Evolutionary conservation across 208 protist species (phyloP).

Genomic region (Acanthamoeba royreba): DNA sequence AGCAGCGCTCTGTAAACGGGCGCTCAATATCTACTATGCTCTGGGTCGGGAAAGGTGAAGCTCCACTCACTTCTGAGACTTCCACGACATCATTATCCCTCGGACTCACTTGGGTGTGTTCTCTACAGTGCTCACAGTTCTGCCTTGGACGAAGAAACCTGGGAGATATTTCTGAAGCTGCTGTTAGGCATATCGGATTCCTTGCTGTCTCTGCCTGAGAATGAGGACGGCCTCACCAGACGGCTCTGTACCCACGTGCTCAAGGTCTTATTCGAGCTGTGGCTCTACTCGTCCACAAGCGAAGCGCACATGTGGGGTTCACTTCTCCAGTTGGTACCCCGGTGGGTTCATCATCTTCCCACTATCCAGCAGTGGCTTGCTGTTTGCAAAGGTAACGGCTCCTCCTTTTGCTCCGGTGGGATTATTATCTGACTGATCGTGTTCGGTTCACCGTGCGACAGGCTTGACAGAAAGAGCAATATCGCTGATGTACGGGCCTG

Average conservation of each 20-base stretch:
- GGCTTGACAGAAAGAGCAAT: slow-evolving; percentile 49
- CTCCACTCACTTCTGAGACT: not conserved
- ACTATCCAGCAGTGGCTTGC: slow-evolving; percentile 57
- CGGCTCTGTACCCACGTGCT: slow-evolving; percentile 13
- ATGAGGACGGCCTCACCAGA: slow-evolving; percentile 45
- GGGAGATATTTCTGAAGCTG: slow-evolving; percentile 55
- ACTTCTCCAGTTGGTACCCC: not conserved
- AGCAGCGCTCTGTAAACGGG: slow-evolving; percentile 49
- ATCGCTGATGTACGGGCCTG: slow-evolving; percentile 44
- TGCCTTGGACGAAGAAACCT: not conserved
- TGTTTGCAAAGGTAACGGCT: not conserved
- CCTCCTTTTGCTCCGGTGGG: not conserved
- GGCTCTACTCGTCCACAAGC: slow-evolving; percentile 52
- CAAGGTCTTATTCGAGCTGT: slow-evolving; percentile 51
- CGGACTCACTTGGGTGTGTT: not conserved
- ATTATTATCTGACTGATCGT: too few species aligned
- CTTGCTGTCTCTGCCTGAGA: not conserved
- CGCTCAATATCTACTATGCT: slow-evolving; percentile 50
- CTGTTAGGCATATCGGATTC: slow-evolving; percentile 54
- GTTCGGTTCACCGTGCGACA: not conserved
- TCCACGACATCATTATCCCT: not conserved
- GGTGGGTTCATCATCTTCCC: slow-evolving; percentile 52
- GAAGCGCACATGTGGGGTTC: slow-evolving; percentile 51
- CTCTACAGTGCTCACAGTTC: not conserved
- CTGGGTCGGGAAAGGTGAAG: not conserved